Evolutionary conservation across 345 rosid species (phyloP), one percentile per base, ranked within the genome.

Genomic region (Bretschneidera sinensis): DNA sequence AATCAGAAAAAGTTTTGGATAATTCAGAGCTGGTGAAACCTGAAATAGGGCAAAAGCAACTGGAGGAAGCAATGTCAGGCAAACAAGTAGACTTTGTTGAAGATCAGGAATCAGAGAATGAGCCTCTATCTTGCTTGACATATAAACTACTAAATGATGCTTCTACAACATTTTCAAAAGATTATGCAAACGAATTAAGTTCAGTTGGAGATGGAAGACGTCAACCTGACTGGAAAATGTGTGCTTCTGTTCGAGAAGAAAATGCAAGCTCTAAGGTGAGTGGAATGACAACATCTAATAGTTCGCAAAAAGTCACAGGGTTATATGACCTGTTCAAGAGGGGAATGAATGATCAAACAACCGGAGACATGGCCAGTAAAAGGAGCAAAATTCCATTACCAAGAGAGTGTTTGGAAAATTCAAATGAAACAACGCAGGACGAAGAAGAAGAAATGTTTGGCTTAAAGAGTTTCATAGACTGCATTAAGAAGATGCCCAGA

Each of bases 401-500:
- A 19, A 51, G 52, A 20, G 66, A 60, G 63, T n/a, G n/a, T n/a
- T 66, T 39, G 47, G 56, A 5, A 9, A 35, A 43, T 22, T 18
- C 57, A 19, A 25, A n/a, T 52, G 65, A 21, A 21, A 53, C 54
- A 54, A 10, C 39, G 18, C 56, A n/a, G 50, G 63, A 28, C 48
- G 51, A 68, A 39, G 48, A n/a, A n/a, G n/a, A 11, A 64, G 63
- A 48, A 65, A 16, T 53, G 24, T 24, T 51, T 24, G 45, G 33
- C 33, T 8, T 28, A 28, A 28, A 49, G 15, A 54, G 21, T 22
- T 50, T 55, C 16, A 13, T 65, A 24, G 24, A 71, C 43, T 16
- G 25, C 56, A 61, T 64, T 47, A 66, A 48, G 69, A 35, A 10
- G 24, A n/a, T 79, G 54, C 43, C 31, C 20, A 21, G 10, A 9